phyloP scores from a whole-genome alignment of 768 basidiomycete genomes.

The Termitomyces sp. region DNA sequence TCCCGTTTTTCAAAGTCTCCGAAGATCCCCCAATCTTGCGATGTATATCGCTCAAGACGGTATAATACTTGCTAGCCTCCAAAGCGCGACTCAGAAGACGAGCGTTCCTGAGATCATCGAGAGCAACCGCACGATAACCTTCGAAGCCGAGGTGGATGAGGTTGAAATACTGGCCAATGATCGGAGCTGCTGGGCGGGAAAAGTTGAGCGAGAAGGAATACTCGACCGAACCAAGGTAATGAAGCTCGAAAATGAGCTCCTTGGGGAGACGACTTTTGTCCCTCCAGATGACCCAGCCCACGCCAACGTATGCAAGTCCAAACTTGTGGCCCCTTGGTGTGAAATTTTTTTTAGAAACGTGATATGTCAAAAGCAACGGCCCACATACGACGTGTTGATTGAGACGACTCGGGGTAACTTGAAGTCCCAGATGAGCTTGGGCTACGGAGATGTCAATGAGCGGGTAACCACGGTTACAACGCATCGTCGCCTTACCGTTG shows the following conservation, averaged over 20 bases:
- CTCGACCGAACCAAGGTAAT: constrained; percentile 52
- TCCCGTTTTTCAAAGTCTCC: neutral
- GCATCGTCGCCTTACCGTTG: constrained; percentile 20
- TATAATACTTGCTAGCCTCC: constrained; percentile 48
- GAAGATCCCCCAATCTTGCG: neutral
- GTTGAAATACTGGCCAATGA: constrained; percentile 61
- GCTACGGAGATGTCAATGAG: constrained; percentile 24
- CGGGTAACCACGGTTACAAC: constrained; percentile 20
- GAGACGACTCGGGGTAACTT: constrained; percentile 53
- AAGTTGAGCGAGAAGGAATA: constrained; percentile 73
- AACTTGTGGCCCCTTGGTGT: constrained; percentile 60
- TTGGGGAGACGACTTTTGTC: constrained; percentile 60
- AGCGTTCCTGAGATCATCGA: constrained; percentile 58
- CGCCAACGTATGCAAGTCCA: constrained; percentile 48
- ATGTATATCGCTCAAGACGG: constrained; percentile 54
- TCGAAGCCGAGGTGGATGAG: constrained; percentile 55
- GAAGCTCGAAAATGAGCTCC: constrained; percentile 68
- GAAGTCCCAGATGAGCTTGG: constrained; percentile 60
- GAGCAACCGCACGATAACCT: constrained; percentile 46
- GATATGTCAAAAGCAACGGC: neutral
- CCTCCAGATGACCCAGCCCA: constrained; percentile 68
- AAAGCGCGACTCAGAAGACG: constrained; percentile 57
- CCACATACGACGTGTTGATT: constrained; percentile 45
- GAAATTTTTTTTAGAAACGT: neutral
- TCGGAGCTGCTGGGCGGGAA: constrained; percentile 56